A percentile compares a stretch with the other conserved stretches of the same genome.
Evolutionary conservation across 495 filamentous ascomycete species (phyloP).

Genomic region (Extremus antarcticus): DNA sequence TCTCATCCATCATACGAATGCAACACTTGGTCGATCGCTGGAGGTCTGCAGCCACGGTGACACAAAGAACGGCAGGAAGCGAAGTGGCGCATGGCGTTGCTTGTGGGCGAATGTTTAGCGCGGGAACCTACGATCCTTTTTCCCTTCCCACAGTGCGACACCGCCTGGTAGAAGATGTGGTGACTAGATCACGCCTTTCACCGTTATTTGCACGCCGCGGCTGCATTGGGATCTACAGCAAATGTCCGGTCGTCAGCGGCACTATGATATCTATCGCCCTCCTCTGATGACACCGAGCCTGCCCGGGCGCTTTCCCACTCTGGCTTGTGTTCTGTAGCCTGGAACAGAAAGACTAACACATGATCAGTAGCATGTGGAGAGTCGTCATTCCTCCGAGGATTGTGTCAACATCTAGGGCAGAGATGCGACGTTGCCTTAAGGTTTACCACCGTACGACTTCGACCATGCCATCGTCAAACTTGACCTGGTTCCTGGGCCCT

Average conservation of each 20-base stretch:
- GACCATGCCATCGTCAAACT: background rate
- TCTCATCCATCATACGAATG: background rate
- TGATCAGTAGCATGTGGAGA: background rate
- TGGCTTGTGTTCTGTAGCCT: too few species aligned
- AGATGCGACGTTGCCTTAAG: background rate
- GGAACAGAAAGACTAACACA: too few species aligned
- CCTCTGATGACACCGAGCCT: background rate
- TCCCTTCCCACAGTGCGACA: background rate
- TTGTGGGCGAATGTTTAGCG: background rate
- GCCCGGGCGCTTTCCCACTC: background rate
- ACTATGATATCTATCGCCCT: too few species aligned
- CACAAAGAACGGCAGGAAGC: background rate
- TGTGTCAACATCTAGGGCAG: background rate
- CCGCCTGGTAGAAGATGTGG: background rate
- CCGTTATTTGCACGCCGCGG: too few species aligned
- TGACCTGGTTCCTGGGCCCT: background rate
- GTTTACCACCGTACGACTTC: background rate
- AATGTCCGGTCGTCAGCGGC: too few species aligned
- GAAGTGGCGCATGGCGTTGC: background rate
- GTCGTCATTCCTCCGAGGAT: background rate
- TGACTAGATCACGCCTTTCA: background rate
- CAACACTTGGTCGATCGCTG: background rate
- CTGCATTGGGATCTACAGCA: too few species aligned
- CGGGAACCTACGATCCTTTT: background rate
- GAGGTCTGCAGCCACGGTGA: background rate